Evolutionary conservation across 78 protist genomes (phyloP).

Genomic region (Parvularia atlantis): DNA sequence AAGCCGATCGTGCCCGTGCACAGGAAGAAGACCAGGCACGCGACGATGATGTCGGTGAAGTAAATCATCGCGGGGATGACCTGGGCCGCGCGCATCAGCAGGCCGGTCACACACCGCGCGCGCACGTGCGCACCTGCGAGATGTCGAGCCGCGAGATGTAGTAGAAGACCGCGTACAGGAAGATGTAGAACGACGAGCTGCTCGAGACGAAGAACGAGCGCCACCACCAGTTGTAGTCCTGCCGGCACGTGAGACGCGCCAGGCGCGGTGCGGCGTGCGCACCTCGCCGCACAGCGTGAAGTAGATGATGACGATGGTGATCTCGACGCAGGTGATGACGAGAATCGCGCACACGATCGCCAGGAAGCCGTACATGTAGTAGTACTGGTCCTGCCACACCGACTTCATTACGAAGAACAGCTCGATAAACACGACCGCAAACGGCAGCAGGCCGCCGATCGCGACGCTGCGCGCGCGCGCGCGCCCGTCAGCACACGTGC

Average conservation of each 20-base stretch:
- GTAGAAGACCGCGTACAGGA: constrained; percentile 79
- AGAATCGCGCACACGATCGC: constrained; percentile 80
- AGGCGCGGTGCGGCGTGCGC: background rate
- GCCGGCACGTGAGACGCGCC: too few species aligned
- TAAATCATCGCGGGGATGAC: constrained; percentile 41
- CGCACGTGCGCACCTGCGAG: too few species aligned
- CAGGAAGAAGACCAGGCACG: constrained; percentile 62
- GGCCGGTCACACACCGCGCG: constrained; percentile 23
- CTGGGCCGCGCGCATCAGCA: too few species aligned
- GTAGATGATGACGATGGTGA: constrained; percentile 83
- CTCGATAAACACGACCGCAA: constrained; percentile 91
- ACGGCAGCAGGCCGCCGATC: constrained; percentile 88
- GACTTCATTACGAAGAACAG: constrained; percentile 81
- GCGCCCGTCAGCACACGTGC: too few species aligned
- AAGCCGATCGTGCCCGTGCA: constrained; percentile 61
- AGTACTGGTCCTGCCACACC: constrained; percentile 75
- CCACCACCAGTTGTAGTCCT: constrained; percentile 98
- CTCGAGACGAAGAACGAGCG: constrained; percentile 81
- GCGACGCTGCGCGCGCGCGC: constrained; percentile 12
- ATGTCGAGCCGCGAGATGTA: constrained; percentile 58
- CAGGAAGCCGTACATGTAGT: constrained; percentile 93
- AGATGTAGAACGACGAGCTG: constrained; percentile 74
- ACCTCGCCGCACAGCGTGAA: constrained; percentile 68
- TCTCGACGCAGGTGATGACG: constrained; percentile 78
- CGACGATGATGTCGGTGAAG: constrained; percentile 80